A percentile compares a stretch with the other conserved stretches of the same genome.
Evolutionary conservation across 2,329 filamentous ascomycete genomes (phyloP).

Genomic region (Neocatenulostroma microsporum): DNA sequence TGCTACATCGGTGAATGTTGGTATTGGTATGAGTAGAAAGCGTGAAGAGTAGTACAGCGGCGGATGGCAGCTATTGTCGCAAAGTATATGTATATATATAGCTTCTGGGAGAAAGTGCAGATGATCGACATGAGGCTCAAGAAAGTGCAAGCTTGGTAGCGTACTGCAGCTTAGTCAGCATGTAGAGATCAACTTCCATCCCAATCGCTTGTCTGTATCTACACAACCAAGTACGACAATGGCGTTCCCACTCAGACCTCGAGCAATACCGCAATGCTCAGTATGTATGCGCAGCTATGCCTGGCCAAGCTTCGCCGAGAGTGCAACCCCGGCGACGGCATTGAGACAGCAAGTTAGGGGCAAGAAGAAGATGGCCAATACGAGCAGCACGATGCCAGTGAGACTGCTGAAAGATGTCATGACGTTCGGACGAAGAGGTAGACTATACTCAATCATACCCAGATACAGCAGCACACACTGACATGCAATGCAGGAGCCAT

Average conservation of each 20-base stretch:
- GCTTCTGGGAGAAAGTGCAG: too few relatives aligned
- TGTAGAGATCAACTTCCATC: too few relatives aligned
- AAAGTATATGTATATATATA: too few relatives aligned
- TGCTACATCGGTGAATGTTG: too few relatives aligned
- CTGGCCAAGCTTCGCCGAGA: constrained; percentile 10
- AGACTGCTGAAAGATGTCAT: constrained; percentile 46
- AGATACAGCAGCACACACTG: background rate
- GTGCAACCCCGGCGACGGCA: constrained; percentile 4
- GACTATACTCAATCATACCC: background rate
- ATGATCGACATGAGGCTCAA: too few relatives aligned
- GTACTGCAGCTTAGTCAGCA: too few relatives aligned
- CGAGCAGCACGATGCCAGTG: constrained; percentile 37
- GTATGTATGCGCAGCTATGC: constrained; percentile 24
- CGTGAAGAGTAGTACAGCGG: too few relatives aligned
- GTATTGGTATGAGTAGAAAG: too few relatives aligned
- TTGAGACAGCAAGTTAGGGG: constrained; percentile 27
- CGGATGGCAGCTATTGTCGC: too few relatives aligned
- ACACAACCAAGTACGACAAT: too few relatives aligned
- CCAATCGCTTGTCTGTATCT: too few relatives aligned
- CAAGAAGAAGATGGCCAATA: constrained; percentile 30
- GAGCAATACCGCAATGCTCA: constrained; percentile 22
- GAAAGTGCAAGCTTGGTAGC: too few relatives aligned
- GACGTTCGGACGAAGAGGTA: constrained; percentile 45
- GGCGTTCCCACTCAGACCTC: constrained; percentile 5
- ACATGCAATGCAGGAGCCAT: constrained; percentile 39